Conservation (phyloP, 306 rosid species). For the Castanea crenata region DNA sequence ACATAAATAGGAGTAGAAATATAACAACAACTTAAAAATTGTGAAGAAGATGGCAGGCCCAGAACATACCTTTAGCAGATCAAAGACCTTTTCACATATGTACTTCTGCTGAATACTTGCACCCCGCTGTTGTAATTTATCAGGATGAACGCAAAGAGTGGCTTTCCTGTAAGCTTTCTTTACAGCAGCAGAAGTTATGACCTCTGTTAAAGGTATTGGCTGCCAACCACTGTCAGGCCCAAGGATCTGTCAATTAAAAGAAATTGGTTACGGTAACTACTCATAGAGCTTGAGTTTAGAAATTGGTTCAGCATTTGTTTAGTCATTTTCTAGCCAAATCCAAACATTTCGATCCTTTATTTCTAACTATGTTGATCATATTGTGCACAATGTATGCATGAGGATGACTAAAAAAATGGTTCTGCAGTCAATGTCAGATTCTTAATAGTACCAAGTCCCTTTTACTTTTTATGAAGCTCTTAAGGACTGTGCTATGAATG, state of each 20-base stretch:
- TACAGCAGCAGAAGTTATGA: conserved; percentile 87
- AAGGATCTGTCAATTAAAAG: conserved; percentile 61
- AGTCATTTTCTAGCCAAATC: background rate
- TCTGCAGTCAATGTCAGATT: background rate
- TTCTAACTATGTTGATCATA: background rate
- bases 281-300: background rate
- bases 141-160: conserved; percentile 94
- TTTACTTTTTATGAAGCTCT: background rate
- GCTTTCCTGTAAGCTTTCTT: conserved; percentile 97
- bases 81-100: conserved; percentile 89
- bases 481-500: background rate
- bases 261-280: background rate
- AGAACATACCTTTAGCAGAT: conserved; percentile 80
- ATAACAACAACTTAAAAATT: background rate
- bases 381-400: background rate
- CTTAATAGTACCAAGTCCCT: background rate
- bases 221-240: conserved; percentile 94
- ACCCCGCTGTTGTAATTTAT: conserved; percentile 90
- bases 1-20: background rate
- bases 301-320: background rate
- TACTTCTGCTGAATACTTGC: conserved; percentile 90
- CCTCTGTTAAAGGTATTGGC: conserved; percentile 84
- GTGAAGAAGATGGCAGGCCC: conserved; percentile 5
- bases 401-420: background rate
- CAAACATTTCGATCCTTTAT: background rate